phyloP scores from a whole-genome alignment of 768 basidiomycete genomes.

The Pisolithus albus region DNA sequence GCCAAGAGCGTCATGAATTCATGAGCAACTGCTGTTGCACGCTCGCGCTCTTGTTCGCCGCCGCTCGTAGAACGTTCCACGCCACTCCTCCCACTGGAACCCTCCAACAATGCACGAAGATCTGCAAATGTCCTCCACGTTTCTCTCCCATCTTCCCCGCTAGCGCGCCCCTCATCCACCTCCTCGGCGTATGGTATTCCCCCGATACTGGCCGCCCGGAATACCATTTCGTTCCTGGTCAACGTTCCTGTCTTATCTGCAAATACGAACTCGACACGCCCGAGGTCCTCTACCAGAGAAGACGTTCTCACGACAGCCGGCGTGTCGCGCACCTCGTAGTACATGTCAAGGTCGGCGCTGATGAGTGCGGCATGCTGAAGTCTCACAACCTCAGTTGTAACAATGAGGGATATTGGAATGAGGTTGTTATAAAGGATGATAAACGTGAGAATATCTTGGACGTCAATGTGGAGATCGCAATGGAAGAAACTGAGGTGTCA shows the following conservation, averaged over 20 bases:
- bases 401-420: constrained; percentile 97
- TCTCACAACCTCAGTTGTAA: constrained; percentile 99
- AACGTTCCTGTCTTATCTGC: constrained; percentile 94
- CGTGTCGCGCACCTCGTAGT: constrained; percentile 90
- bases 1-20: constrained; percentile 82
- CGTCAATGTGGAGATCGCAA: background rate
- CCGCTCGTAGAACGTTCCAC: constrained; percentile 52
- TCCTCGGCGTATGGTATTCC: constrained; percentile 86
- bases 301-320: constrained; percentile 98
- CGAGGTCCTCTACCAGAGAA: constrained; percentile 95
- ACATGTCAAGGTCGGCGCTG: constrained; percentile 98
- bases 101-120: constrained; percentile 51
- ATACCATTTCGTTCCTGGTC: constrained; percentile 98
- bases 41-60: constrained; percentile 9
- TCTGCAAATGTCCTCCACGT: constrained; percentile 80
- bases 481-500: background rate
- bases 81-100: constrained; percentile 19
- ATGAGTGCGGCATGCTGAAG: constrained; percentile 96
- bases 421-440: constrained; percentile 99
- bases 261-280: constrained; percentile 96
- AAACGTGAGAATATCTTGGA: constrained; percentile 88
- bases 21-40: constrained; percentile 47
- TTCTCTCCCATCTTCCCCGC: constrained; percentile 45
- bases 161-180: constrained; percentile 80
- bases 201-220: constrained; percentile 81